These are phyloP conservation scores for Datisca glomerata DNA, from an alignment of 306 rosid species.

Conservation along the genomic window DNA sequence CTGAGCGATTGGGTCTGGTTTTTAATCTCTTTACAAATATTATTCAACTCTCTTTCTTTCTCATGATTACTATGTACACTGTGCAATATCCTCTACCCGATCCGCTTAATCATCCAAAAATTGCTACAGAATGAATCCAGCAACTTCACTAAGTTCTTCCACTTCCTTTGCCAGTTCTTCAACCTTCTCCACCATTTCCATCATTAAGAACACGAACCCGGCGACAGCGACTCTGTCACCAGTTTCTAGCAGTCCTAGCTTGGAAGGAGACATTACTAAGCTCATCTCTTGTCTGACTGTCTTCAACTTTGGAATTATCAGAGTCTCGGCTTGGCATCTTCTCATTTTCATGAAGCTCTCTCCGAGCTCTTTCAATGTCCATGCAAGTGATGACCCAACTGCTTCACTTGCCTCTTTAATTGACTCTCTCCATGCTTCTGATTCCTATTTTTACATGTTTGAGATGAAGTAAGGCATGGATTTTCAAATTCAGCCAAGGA, in stretches of 20 bases:
- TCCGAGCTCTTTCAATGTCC: conserved; percentile 53
- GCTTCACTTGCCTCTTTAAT: conserved; percentile 33
- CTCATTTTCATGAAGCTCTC: conserved; percentile 53
- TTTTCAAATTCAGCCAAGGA: no score
- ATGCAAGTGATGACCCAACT: conserved; percentile 29
- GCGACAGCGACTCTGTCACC: conserved; percentile 33
- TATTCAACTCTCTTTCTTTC: no score
- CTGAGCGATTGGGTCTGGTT: no score
- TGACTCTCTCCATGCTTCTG: conserved; percentile 16
- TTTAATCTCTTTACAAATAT: no score
- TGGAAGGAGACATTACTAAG: conserved; percentile 16
- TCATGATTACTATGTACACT: no score
- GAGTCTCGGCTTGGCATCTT: conserved; percentile 21
- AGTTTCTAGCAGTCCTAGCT: conserved; percentile 22
- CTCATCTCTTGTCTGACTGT: conserved; percentile 31
- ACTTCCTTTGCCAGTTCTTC: conserved; percentile 47
- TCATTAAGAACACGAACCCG: conserved; percentile 34
- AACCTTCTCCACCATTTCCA: conserved; percentile 43
- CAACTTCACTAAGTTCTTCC: conserved; percentile 46
- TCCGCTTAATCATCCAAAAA: no score
- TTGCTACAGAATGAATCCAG: conserved; percentile 26
- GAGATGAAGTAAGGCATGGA: no score
- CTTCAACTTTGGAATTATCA: conserved; percentile 34
- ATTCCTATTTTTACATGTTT: conserved; percentile 21
- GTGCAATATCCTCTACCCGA: no score